A percentile compares a stretch with the other conserved stretches of the same genome.
phyloP scores from a whole-genome alignment of 2,329 filamentous ascomycete genomes.

The Colletotrichum sp. region DNA sequence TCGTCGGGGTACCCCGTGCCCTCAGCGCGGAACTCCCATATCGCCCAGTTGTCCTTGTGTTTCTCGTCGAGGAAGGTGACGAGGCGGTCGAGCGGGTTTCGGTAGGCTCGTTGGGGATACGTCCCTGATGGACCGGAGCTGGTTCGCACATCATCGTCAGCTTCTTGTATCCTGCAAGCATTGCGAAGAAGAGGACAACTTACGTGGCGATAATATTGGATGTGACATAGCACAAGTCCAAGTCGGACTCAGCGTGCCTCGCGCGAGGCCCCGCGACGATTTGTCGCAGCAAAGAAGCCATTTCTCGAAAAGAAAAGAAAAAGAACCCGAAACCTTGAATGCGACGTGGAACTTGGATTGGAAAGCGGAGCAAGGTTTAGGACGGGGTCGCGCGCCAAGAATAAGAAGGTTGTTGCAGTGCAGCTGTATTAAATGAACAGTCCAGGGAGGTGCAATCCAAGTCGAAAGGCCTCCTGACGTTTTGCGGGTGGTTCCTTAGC shows the following conservation, averaged over 20 bases:
- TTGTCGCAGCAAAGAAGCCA: constrained; percentile 83
- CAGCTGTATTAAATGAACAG: background rate
- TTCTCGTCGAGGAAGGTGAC: constrained; percentile 87
- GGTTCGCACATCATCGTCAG: constrained; percentile 27
- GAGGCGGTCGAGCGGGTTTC: constrained; percentile 87
- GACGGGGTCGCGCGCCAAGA: background rate
- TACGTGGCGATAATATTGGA: constrained; percentile 73
- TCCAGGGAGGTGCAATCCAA: background rate
- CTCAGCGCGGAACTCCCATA: constrained; percentile 98
- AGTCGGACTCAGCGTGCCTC: constrained; percentile 82
- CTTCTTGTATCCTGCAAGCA: background rate
- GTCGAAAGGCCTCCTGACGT: constrained; percentile 1
- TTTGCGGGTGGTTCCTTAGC: background rate
- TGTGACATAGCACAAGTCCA: constrained; percentile 96
- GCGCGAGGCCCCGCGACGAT: constrained; percentile 88
- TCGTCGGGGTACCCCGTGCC: constrained; percentile 94
- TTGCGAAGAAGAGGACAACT: constrained; percentile 36
- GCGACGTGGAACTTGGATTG: background rate
- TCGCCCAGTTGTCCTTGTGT: constrained; percentile 85
- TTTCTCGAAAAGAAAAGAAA: constrained; percentile 27
- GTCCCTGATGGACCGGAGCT: constrained; percentile 90
- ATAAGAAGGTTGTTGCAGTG: constrained; percentile 3
- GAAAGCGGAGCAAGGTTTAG: constrained; percentile 10
- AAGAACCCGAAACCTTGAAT: background rate
- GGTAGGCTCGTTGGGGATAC: constrained; percentile 90